Base-by-base conservation (phyloP, 495 filamentous ascomycete genomes). In the Chlorociboria aeruginascens region DNA sequence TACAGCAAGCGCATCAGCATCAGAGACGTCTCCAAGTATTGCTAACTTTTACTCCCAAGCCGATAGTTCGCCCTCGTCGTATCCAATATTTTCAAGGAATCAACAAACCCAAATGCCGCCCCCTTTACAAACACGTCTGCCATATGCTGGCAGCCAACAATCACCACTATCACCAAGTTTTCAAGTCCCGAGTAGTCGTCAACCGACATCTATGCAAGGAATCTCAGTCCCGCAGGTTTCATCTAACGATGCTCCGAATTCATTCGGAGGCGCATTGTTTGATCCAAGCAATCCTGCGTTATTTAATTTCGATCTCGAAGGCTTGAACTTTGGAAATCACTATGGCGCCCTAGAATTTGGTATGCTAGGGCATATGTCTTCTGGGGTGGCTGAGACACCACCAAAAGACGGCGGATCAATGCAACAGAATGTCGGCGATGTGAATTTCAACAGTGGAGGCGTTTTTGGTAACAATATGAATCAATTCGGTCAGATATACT, bases 271-370 rank as follows among this genome's bases (percentile, higher is more conserved):
- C 36, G 62, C 80, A 9, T 69, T 89, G 25, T 92, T 95, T 62
- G 89, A 95, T 56, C 85, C 88, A 1, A 88, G 82, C 56, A 89
- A 96, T 62, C 86, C 89, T 7, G 83, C 86, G 0, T 63, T 94
- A 39, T 95, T 89, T 69, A 94, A 94, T 60, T 95, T 95, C 60
- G 87, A 96, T 61, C 72, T 95, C 3, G 86, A 92, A 32, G 87
- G 87, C 42, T 73, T 95, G 56, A 95, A 95, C 62, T 98, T 97
- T 59, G 89, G 86, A 40, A 96, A 90, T 58, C 85, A 90, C 31
- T 98, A 95, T 56, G 89, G 87, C 49, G 89, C 87, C 30, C 64
- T 93, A 49, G 92, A 98, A 61, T 95, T 96, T 58, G 81, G 86
- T 16, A 94, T 95, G 78, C 78, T 98, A 4, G 85, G 86, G 14